Evolutionary conservation across 805 yeast species (phyloP), one percentile per base, ranked within the genome.

Genomic region (Komagataella pastoris): DNA sequence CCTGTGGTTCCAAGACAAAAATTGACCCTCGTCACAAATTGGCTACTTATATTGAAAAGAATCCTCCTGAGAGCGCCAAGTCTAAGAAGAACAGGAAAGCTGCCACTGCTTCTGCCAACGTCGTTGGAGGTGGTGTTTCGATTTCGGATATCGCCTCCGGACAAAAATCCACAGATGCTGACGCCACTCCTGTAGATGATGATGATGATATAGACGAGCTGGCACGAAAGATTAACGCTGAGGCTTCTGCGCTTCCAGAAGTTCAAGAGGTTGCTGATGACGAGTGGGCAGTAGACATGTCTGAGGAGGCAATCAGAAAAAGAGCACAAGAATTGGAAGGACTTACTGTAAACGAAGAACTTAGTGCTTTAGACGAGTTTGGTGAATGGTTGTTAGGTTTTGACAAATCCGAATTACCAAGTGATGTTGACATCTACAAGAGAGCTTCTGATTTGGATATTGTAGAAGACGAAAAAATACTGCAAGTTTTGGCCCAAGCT

Each of bases 201-300:
- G 74, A 62, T 47, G 63, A 54, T 46, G 59, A 57, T 24, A 67
- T 59, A 12, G 69, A 60, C 3, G 19, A 17, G 19, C 19, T 44
- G 7, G 47, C 47, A 17, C 19, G 23, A 17, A 44, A 44, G 23
- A 44, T 44, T 3, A 19, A 17, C 12, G 68, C 62, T 14, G 69
- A 60, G 14, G 73, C 64, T 19, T 77, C 65, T 36, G 63, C 84
- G 85, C 73, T 83, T 80, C 65, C 93, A 48, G 95, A 86, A 66
- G 95, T 93, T 18, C 83, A 88, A 10, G 78, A 74, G 45, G 85
- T 86, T 51, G 82, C 83, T 57, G 96, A 89, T 64, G 97, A 87
- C 59, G 96, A 88, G 58, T 91, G 98, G 98, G 88, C 97, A 17
- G 96, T 90, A 47, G 99, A 91, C 68, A 88, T 90, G 79, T 86